Conservation (phyloP, 2,329 filamentous ascomycete species). For the Huntiella bhutanensis region DNA sequence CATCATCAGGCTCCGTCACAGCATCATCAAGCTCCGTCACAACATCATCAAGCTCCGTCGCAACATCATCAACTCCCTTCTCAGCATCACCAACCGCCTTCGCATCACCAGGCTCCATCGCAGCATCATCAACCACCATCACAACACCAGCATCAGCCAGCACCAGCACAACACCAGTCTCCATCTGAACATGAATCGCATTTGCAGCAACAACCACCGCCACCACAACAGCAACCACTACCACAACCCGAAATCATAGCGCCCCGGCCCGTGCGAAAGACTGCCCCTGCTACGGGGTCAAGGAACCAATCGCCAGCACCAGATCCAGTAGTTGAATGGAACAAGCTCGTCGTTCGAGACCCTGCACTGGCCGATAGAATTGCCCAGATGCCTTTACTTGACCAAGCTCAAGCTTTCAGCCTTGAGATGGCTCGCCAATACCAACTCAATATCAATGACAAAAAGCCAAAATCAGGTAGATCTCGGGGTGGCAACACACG, state of each 20-base stretch:
- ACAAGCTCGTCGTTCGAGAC: conserved; percentile 54
- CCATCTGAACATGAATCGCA: not conserved
- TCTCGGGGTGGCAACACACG: not conserved
- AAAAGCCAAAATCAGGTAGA: no score
- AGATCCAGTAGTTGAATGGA: conserved; percentile 55
- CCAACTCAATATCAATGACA: not conserved
- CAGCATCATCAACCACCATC: no score
- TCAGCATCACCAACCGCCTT: conserved; percentile 24
- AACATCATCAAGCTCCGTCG: not conserved
- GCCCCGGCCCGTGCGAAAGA: conserved; percentile 10
- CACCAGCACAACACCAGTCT: conserved; percentile 19
- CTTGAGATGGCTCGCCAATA: conserved; percentile 2
- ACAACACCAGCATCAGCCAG: no score
- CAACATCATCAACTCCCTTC: not conserved
- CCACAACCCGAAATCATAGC: conserved; percentile 11
- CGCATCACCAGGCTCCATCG: conserved; percentile 13
- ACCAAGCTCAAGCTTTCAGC: conserved; percentile 1
- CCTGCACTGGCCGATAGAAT: conserved; percentile 25
- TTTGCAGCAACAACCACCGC: conserved; percentile 24
- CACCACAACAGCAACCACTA: not conserved
- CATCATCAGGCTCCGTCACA: conserved; percentile 13
- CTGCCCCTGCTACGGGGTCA: conserved; percentile 1
- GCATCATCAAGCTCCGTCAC: not conserved
- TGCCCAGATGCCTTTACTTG: not conserved
- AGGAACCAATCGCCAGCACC: conserved; percentile 20